Evolutionary conservation across 108 stramenopile genomes (phyloP).

Genomic region (Cyclotella distinguenda): DNA sequence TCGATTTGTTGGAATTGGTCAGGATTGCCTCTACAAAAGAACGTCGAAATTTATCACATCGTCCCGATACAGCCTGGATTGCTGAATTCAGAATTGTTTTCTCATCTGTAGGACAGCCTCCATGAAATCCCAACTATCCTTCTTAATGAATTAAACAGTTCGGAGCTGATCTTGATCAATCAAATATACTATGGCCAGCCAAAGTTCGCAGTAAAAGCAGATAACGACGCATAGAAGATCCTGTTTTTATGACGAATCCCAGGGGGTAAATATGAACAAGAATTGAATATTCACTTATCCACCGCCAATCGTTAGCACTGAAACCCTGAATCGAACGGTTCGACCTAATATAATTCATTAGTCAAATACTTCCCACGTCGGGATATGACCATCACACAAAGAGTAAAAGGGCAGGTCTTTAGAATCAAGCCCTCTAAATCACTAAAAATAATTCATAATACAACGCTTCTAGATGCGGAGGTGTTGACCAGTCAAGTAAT

Average conservation of each 20-base stretch:
- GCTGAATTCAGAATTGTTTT: constrained; percentile 16
- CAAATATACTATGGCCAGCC: constrained; percentile 21
- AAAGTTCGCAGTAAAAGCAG: constrained; percentile 11
- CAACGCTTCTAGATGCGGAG: no score
- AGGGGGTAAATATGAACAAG: constrained; percentile 23
- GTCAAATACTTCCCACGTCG: constrained; percentile 16
- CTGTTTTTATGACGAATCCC: constrained; percentile 8
- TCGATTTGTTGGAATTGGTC: constrained; percentile 15
- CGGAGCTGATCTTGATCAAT: constrained; percentile 12
- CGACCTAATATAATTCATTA: constrained; percentile 15
- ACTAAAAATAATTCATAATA: no score
- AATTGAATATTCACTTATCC: constrained; percentile 17
- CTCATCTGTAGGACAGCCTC: constrained; percentile 24
- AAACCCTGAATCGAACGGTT: constrained; percentile 25
- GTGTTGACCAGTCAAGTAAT: no score
- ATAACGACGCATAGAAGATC: constrained; percentile 16
- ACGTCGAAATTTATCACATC: constrained; percentile 25
- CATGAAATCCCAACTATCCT: constrained; percentile 19
- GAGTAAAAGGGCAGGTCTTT: no score
- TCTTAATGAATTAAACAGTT: constrained; percentile 1
- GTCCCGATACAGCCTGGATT: constrained; percentile 16
- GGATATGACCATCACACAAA: constrained; percentile 20
- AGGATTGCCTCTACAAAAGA: constrained; percentile 27
- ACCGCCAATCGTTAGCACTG: constrained; percentile 8
- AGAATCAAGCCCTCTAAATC: no score